Percentiles rank a stretch among this genome's conserved stretches.
Evolutionary conservation across 2,329 filamentous ascomycete species (phyloP).

Genomic region (Penicillium digitatum): DNA sequence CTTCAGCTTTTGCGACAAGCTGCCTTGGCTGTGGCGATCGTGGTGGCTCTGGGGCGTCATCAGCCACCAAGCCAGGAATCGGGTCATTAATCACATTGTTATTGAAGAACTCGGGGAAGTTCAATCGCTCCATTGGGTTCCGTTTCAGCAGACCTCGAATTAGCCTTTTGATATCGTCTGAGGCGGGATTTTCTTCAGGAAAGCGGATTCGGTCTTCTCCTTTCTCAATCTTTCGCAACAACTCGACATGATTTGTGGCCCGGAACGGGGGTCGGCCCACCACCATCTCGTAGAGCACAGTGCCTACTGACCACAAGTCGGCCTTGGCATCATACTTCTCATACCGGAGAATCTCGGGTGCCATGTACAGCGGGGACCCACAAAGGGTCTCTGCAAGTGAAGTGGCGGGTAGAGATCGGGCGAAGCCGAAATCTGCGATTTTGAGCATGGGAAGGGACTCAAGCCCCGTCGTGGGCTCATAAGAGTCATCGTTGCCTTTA

Average conservation of each 20-base stretch:
- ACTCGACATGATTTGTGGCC: constrained; percentile 88
- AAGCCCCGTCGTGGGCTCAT: constrained; percentile 76
- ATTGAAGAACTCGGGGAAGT: constrained; percentile 79
- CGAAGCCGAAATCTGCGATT: constrained; percentile 98
- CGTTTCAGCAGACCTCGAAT: constrained; percentile 79
- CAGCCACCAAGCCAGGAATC: constrained; percentile 76
- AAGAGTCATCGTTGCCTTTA: constrained; percentile 73
- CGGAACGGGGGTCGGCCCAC: constrained; percentile 85
- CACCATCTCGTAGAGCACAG: constrained; percentile 93
- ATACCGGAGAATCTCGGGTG: constrained; percentile 92
- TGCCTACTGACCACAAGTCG: constrained; percentile 95
- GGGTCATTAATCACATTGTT: constrained; percentile 67
- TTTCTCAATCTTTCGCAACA: constrained; percentile 86
- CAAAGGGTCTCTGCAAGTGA: constrained; percentile 94
- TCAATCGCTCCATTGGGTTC: constrained; percentile 77
- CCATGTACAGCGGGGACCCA: constrained; percentile 97
- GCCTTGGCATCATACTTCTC: constrained; percentile 97
- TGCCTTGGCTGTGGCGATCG: constrained; percentile 16
- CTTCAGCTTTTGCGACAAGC: constrained; percentile 18
- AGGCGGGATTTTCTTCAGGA: constrained; percentile 66
- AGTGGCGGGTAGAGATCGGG: constrained; percentile 81
- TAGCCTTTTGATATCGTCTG: constrained; percentile 71
- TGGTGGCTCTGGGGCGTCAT: constrained; percentile 51
- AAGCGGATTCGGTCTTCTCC: constrained; percentile 84
- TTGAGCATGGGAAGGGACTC: constrained; percentile 91